These are phyloP conservation scores for Pugionium dolabratum DNA, from an alignment of 345 rosid genomes.

Conservation along the genomic window DNA sequence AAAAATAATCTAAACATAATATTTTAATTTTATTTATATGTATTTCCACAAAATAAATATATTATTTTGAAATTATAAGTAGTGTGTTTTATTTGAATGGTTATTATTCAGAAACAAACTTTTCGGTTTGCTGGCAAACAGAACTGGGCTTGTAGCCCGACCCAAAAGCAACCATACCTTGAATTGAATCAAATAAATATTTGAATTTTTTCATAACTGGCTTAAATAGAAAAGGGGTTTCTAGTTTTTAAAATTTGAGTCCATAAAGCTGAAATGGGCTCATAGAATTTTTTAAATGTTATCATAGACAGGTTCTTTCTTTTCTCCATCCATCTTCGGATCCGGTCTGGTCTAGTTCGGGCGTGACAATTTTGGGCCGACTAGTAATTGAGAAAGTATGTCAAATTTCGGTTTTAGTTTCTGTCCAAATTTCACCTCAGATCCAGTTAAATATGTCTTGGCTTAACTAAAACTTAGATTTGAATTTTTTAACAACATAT, in stretches of 20 bases:
- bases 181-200: background rate
- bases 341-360: background rate
- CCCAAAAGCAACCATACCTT: background rate
- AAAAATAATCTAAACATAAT: too few species aligned
- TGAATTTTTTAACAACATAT: background rate
- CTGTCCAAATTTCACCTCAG: background rate
- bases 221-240: background rate
- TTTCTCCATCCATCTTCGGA: background rate
- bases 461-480: background rate
- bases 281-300: background rate
- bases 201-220: background rate
- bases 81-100: too few species aligned
- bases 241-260: background rate
- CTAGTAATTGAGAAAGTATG: background rate
- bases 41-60: too few species aligned
- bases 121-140: background rate
- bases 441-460: background rate
- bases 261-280: conserved; percentile 9
- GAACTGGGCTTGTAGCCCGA: conserved; percentile 14
- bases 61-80: too few species aligned
- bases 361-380: conserved; percentile 2
- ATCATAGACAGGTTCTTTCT: background rate
- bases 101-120: too few species aligned
- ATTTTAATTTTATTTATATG: too few species aligned
- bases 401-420: background rate